These are phyloP conservation scores for Colletotrichum caudatum DNA, from an alignment of 2,329 filamentous ascomycete species.

Conservation along the genomic window DNA sequence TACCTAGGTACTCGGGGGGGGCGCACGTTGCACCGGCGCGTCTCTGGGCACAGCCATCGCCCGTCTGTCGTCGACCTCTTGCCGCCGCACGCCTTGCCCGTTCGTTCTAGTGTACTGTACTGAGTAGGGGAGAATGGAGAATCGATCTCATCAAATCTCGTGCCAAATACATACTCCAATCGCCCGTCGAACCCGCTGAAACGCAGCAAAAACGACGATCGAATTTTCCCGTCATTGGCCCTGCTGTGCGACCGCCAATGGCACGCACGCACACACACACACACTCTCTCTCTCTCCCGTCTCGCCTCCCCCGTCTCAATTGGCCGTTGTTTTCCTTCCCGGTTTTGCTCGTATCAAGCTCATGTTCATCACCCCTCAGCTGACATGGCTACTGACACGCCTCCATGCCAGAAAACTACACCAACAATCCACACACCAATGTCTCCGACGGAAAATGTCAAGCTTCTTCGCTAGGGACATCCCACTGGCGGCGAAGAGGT, in stretches of 20 bases:
- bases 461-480: background rate
- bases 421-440: conserved; percentile 8
- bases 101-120: no score
- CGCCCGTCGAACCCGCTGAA: conserved; percentile 17
- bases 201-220: conserved; percentile 17
- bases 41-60: conserved; percentile 30
- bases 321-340: background rate
- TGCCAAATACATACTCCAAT: conserved; percentile 12
- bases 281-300: background rate
- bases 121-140: no score
- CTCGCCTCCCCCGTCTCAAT: background rate
- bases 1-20: background rate
- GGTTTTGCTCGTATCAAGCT: conserved; percentile 31
- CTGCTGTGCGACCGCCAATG: background rate
- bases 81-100: background rate
- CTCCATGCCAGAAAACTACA: conserved; percentile 7
- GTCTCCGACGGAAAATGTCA: background rate
- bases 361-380: conserved; percentile 20
- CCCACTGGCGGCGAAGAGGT: background rate
- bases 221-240: background rate
- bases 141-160: background rate
- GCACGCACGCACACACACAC: background rate
- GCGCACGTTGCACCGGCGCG: conserved; percentile 33
- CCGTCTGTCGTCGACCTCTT: background rate
- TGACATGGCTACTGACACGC: conserved; percentile 25